Evolutionary conservation across 306 rosid species (phyloP), one percentile per base, ranked within the genome.

Genomic region (Cucurbita pepo): DNA sequence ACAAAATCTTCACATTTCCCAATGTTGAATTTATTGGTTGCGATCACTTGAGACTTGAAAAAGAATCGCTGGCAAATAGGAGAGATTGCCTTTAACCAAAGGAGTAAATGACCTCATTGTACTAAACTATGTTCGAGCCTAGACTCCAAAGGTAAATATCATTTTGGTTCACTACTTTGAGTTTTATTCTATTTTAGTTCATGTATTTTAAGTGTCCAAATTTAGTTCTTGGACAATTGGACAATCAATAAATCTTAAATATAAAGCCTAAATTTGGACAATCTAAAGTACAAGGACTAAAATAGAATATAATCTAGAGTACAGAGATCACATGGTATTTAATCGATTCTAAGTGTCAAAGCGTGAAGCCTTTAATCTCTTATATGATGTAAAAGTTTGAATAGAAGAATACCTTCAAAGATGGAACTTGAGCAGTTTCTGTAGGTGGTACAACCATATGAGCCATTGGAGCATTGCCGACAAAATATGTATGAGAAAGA

Each of bases 391-490:
- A 69, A 5, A 34, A 50, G 0, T 44, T 14, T 69, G 15, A 51
- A 13, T 50, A 30, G 74, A 69, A 50, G 47, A 51, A 50, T 69
- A 94, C 99, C 97, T 88, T 91, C 30, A 84, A 82, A 78, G 90
- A 73, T 18, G 88, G 54, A 69, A 82, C 76, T 69, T 75, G 58
- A 37, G 8, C 71, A 45, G 77, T 78, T 72, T 88, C 90, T 74
- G 83, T 76, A 69, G 87, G 80, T 74, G 82, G 81, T 63, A 80
- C 76, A 30, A 70, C 84, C 89, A 86, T 85, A 81, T 94, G 95
- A 69, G 56, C 96, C 91, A 94, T 91, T 54, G 97, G 99, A 73
- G 97, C 96, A 88, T 88, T 94, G 78, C 99, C 99, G 48, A 89
- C 96, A 82, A 94, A 94, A 86, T 94, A 91, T 47, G 92, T 91